Evolutionary conservation across 1,139 yeast species (phyloP).

Genomic region (Meyerozyma guilliermondii): DNA sequence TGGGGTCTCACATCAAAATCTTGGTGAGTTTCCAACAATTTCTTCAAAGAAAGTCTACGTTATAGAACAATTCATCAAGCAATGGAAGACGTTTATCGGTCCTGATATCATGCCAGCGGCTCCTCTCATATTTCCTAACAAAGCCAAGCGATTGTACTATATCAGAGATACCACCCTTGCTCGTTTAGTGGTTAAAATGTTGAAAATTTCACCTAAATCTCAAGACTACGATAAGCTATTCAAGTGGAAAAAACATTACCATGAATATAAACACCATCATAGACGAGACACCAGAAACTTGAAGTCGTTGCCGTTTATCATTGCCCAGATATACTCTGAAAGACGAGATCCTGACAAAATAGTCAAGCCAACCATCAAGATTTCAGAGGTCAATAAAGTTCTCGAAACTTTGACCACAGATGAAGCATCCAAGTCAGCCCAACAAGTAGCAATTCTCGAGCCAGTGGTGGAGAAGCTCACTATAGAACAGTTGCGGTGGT

Average conservation of each 20-base stretch:
- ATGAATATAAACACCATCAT: conserved; percentile 22
- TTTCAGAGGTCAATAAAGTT: conserved; percentile 48
- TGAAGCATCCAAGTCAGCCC: conserved; percentile 33
- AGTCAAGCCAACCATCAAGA: conserved; percentile 42
- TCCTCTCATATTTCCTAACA: conserved; percentile 57
- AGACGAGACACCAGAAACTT: conserved; percentile 36
- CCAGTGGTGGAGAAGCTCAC: conserved; percentile 53
- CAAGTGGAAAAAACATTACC: conserved; percentile 38
- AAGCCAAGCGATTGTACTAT: conserved; percentile 49
- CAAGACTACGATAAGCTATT: conserved; percentile 29
- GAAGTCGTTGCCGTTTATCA: conserved; percentile 27
- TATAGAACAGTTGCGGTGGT: conserved; percentile 64
- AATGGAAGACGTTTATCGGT: conserved; percentile 67
- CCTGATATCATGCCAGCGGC: conserved; percentile 65
- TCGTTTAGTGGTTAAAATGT: conserved; percentile 33
- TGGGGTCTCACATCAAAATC: conserved; percentile 21
- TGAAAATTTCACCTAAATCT: conserved; percentile 31
- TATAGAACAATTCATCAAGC: conserved; percentile 44
- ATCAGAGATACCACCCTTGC: conserved; percentile 50
- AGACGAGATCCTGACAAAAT: conserved; percentile 27
- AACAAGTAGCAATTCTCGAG: conserved; percentile 37
- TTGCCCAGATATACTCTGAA: conserved; percentile 43
- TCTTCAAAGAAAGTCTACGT: conserved; percentile 28
- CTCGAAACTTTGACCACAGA: conserved; percentile 38
- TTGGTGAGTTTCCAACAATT: conserved; percentile 23